A percentile compares a stretch with the other conserved stretches of the same genome.
Conservation (phyloP, 2,329 filamentous ascomycete species). For the Fusarium mangiferae region DNA sequence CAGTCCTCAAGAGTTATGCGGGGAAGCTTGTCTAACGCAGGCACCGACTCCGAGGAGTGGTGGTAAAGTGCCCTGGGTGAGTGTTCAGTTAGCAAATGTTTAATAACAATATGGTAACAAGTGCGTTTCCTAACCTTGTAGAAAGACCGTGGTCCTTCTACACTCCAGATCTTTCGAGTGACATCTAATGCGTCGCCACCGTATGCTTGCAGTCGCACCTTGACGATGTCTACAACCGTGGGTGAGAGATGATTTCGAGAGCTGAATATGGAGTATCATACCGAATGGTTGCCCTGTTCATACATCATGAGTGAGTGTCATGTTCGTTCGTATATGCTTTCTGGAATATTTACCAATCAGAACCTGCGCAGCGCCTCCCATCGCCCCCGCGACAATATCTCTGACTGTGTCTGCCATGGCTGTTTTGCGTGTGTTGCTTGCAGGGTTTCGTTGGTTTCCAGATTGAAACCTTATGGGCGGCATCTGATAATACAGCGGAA, state of each 20-base stretch:
- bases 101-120: background rate
- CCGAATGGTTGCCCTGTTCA: background rate
- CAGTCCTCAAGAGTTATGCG: background rate
- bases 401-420: background rate
- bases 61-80: background rate
- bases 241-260: background rate
- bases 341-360: background rate
- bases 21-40: background rate
- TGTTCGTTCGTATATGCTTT: accelerated
- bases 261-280: background rate
- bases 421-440: background rate
- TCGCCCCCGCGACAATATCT: background rate
- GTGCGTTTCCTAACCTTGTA: background rate
- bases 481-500: no score
- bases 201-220: background rate
- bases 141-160: background rate
- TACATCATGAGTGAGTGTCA: background rate
- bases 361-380: background rate
- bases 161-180: background rate
- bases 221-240: background rate
- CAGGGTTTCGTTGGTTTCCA: no score
- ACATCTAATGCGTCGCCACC: background rate
- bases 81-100: background rate
- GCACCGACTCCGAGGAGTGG: background rate
- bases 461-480: no score